A percentile compares a stretch with the other conserved stretches of the same genome.
phyloP scores from a whole-genome alignment of 306 rosid species.

The Trifolium repens region DNA sequence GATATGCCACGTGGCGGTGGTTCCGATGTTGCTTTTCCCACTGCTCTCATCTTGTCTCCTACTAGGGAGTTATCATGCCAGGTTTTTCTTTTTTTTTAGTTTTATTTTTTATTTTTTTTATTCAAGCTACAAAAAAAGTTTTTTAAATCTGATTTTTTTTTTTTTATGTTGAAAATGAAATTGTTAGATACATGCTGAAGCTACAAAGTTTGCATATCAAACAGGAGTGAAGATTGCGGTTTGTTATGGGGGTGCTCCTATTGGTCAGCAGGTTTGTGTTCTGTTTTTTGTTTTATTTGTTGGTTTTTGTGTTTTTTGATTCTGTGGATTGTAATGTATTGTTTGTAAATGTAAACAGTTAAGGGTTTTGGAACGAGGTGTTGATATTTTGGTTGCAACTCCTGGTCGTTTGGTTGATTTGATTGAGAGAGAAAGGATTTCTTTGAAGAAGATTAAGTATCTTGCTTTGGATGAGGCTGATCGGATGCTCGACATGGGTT shows the following conservation, averaged over 20 bases:
- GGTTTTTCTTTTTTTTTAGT: constrained; percentile 33
- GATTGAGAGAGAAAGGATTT: constrained; percentile 77
- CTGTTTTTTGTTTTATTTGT: background rate
- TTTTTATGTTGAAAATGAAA: background rate
- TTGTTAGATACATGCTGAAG: constrained; percentile 74
- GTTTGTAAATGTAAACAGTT: constrained; percentile 44
- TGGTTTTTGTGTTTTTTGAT: background rate
- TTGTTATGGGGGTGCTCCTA: constrained; percentile 80
- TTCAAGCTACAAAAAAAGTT: background rate
- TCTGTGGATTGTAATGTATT: background rate
- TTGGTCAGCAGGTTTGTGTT: constrained; percentile 61
- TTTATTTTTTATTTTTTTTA: background rate
- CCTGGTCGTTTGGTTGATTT: constrained; percentile 89
- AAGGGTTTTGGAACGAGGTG: constrained; percentile 71
- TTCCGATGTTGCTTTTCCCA: constrained; percentile 54
- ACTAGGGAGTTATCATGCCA: constrained; percentile 83
- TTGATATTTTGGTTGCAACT: constrained; percentile 87
- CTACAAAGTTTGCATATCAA: constrained; percentile 66
- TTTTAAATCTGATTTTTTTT: background rate
- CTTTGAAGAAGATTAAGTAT: constrained; percentile 55
- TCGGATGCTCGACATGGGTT: constrained; percentile 93
- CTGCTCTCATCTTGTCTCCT: constrained; percentile 77
- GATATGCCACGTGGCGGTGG: constrained; percentile 17
- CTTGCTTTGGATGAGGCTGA: constrained; percentile 90
- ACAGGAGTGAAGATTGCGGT: constrained; percentile 78